A percentile compares a stretch with the other conserved stretches of the same genome.
Conservation (phyloP, 2,329 filamentous ascomycete species). For the Aspergillus transmontanensis region DNA sequence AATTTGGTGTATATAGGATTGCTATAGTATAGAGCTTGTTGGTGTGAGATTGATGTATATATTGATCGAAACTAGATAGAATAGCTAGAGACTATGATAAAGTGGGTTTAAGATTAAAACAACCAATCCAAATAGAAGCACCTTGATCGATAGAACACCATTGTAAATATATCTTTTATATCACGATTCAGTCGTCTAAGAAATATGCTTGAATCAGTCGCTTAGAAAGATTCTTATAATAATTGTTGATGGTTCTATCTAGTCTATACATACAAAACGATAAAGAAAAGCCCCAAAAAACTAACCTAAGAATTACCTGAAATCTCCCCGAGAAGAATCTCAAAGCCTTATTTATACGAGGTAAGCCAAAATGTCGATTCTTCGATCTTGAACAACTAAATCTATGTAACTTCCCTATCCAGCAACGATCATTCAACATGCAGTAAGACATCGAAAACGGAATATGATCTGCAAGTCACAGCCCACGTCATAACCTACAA, state of each 20-base stretch:
- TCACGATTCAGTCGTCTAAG: background rate
- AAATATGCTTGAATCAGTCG: background rate
- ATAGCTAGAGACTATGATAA: background rate
- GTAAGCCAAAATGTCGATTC: background rate
- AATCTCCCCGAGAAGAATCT: too few species aligned
- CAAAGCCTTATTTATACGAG: background rate
- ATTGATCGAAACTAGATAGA: background rate
- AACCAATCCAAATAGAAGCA: background rate
- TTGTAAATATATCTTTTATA: background rate
- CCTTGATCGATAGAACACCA: background rate
- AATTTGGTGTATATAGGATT: background rate
- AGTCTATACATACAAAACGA: background rate
- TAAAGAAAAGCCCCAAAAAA: background rate
- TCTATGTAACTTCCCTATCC: background rate
- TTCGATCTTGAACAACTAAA: background rate
- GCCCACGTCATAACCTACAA: background rate
- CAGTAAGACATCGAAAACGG: background rate
- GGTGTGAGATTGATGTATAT: background rate
- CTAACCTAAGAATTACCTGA: too few species aligned
- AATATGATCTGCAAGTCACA: background rate
- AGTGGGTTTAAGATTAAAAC: too few species aligned
- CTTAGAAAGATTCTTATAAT: too few species aligned
- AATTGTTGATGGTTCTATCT: background rate
- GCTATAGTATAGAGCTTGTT: background rate
- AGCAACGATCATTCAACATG: background rate